phyloP scores from a whole-genome alignment of 176 grass and related monocot genomes.

The Rhynchospora tenuis region DNA sequence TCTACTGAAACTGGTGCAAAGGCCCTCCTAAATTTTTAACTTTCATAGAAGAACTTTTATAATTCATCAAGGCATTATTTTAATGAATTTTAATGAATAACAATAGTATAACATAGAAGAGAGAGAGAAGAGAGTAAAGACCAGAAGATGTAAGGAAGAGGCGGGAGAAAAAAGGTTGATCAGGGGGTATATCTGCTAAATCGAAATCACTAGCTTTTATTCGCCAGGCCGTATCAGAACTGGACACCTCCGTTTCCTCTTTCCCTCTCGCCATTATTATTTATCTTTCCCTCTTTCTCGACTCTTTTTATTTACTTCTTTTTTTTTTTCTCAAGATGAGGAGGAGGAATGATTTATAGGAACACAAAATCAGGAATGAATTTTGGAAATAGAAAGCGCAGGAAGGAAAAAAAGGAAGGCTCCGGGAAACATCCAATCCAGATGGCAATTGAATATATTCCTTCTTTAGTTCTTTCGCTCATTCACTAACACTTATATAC shows the following conservation, averaged over 20 bases:
- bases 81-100: too few relatives aligned
- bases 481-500: too few relatives aligned
- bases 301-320: background rate
- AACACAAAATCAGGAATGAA: too few relatives aligned
- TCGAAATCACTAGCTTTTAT: constrained; percentile 32
- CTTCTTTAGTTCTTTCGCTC: too few relatives aligned
- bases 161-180: constrained; percentile 33
- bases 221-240: constrained; percentile 16
- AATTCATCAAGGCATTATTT: too few relatives aligned
- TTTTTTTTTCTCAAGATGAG: background rate
- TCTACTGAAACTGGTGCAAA: background rate
- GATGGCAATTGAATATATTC: too few relatives aligned
- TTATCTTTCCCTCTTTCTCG: background rate
- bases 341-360: background rate
- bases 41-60: background rate
- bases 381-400: too few relatives aligned
- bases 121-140: background rate
- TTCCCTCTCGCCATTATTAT: background rate
- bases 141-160: constrained; percentile 20
- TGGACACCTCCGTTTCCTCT: background rate
- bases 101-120: too few relatives aligned
- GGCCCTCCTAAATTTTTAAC: background rate
- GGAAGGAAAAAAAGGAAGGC: too few relatives aligned
- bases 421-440: too few relatives aligned
- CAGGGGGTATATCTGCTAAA: constrained; percentile 24